phyloP scores from a whole-genome alignment of 31 red algal species.

The Odonthalia washingtoniensis region DNA sequence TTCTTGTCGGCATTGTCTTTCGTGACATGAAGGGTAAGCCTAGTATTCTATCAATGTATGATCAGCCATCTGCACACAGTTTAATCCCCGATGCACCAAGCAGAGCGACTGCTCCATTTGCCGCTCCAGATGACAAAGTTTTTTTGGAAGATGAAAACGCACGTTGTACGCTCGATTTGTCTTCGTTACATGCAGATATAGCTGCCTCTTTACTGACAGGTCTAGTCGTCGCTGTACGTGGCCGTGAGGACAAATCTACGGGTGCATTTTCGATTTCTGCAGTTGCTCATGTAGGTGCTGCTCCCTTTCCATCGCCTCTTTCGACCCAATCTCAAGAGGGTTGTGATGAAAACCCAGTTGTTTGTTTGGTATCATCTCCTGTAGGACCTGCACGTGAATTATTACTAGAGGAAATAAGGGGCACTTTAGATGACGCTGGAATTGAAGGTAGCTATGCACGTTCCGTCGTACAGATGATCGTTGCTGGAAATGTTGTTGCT shows the following conservation, averaged over 20 bases:
- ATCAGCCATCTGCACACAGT: slow-evolving; percentile 50
- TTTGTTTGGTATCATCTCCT: slow-evolving; percentile 77
- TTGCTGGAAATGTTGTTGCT: slow-evolving; percentile 78
- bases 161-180: slow-evolving; percentile 69
- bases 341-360: slow-evolving; percentile 36
- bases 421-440: slow-evolving; percentile 32
- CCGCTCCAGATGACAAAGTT: slow-evolving; percentile 61
- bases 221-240: slow-evolving; percentile 85
- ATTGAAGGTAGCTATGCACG: background rate
- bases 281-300: slow-evolving; percentile 38
- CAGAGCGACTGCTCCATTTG: slow-evolving; percentile 45
- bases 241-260: slow-evolving; percentile 50
- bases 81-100: slow-evolving; percentile 80
- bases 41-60: slow-evolving; percentile 85
- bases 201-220: slow-evolving; percentile 65
- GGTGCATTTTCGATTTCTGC: slow-evolving; percentile 80
- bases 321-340: slow-evolving; percentile 37
- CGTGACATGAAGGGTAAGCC: slow-evolving; percentile 87
- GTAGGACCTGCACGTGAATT: slow-evolving; percentile 47
- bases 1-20: slow-evolving; percentile 87
- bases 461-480: slow-evolving; percentile 50
- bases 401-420: slow-evolving; percentile 74
- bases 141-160: slow-evolving; percentile 93
- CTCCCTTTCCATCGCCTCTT: no score
- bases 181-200: slow-evolving; percentile 9